Evolutionary conservation across 1,284 basidiomycete species (phyloP), one percentile per base, ranked within the genome.

Genomic region (Chiua sp.): DNA sequence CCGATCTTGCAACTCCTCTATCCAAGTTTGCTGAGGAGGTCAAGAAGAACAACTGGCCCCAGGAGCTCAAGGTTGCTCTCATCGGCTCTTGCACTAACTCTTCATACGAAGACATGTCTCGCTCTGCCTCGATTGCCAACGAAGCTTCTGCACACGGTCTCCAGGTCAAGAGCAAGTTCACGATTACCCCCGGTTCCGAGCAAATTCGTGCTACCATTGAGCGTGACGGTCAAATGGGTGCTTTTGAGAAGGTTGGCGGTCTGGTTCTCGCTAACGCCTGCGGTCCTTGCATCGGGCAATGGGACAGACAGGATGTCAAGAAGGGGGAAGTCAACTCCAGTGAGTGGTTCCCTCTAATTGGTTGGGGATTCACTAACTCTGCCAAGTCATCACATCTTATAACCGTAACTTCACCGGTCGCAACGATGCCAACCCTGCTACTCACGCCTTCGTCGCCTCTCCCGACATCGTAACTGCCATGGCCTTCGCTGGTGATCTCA

Each of bases 51-150:
- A 85, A 87, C 77, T 99, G 98, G 97, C 97, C 97, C 52, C 82
- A 88, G 64, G 97, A 99, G 77, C 90, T 99, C 82, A 96, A 94
- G 83, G 98, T 98, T 71, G 94, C 88, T 63, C 88, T 99, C 61
- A 99, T 99, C 75, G 97, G 98, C 61, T 99, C 98, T 55, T 99
- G 97, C 92, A 99, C 98, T 78, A 99, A 99, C 88, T 99, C 97
- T 54, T 99, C 98, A 33, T 99, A 99, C 78, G 98, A 99, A 82
- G 98, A 99, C 82, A 98, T 99, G 97, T 93, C 94, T 53, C 95
- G 98, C 74, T 93, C 96, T 49, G 96, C 96, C 52, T 92, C 92
- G 56, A 98, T 99, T 73, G 96, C 93, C 68, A 86, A 86, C 69
- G 90, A 99, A 81, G 98, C 96, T 65, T 78, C 87, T 57, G 82